Evolutionary conservation across 129 eudicot genomes (phyloP).

Genomic region (Dittrichia graveolens): DNA sequence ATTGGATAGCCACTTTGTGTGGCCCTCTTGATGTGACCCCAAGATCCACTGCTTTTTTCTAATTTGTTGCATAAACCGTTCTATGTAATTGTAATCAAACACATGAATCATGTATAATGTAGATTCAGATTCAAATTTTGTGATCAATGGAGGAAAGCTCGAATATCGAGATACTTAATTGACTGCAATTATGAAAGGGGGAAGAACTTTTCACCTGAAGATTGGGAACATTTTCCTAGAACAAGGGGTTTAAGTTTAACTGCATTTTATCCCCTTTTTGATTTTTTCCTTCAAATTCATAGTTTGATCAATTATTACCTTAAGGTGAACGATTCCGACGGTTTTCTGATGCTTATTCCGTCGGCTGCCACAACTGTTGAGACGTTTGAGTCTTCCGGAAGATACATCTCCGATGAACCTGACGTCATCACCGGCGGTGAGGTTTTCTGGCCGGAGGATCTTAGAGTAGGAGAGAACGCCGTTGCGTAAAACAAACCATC

Average conservation of each 20-base stretch:
- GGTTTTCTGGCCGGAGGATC: slow-evolving; percentile 48
- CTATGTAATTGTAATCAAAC: slow-evolving; percentile 14
- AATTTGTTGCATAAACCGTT: slow-evolving; percentile 16
- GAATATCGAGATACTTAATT: slow-evolving; percentile 28
- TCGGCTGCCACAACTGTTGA: slow-evolving; percentile 39
- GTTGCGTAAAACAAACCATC: slow-evolving; percentile 77
- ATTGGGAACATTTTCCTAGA: slow-evolving; percentile 33
- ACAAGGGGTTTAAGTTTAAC: slow-evolving; percentile 11
- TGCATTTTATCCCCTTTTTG: slow-evolving; percentile 1
- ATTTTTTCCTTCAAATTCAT: background rate
- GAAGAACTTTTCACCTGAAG: slow-evolving; percentile 26
- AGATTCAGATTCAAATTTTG: slow-evolving; percentile 2
- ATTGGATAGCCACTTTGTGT: slow-evolving; percentile 40
- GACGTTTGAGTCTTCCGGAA: slow-evolving; percentile 35
- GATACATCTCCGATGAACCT: slow-evolving; percentile 64
- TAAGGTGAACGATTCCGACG: slow-evolving; percentile 65
- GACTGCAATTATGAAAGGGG: background rate
- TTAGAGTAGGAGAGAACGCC: slow-evolving; percentile 81
- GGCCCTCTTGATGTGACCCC: slow-evolving; percentile 94
- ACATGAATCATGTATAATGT: background rate
- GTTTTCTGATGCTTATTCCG: slow-evolving; percentile 42
- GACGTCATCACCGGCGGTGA: slow-evolving; percentile 55
- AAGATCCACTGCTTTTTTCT: slow-evolving; percentile 32
- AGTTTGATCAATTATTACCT: slow-evolving; percentile 41
- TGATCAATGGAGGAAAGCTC: slow-evolving; percentile 16